Evolutionary conservation across 352 stramenopile species (phyloP).

Genomic region (Pythium myriotylum): DNA sequence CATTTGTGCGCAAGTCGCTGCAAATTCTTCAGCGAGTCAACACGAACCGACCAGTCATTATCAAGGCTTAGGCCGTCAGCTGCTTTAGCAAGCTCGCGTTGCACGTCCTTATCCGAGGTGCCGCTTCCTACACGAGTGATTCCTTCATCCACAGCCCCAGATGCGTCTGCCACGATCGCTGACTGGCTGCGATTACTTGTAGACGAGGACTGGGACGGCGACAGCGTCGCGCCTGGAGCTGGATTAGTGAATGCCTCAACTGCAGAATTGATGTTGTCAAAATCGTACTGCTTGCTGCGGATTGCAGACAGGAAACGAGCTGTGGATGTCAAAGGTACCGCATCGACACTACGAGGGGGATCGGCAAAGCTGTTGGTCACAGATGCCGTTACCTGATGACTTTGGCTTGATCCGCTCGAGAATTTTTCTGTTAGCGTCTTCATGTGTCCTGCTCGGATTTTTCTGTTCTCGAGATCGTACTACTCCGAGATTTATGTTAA

Average conservation of each 20-base stretch:
- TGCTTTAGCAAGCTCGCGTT: slow-evolving; percentile 56
- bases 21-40: slow-evolving; percentile 65
- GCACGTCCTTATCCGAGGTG: slow-evolving; percentile 62
- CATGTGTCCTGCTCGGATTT: slow-evolving; percentile 76
- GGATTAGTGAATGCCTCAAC: slow-evolving; percentile 22
- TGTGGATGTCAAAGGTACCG: slow-evolving; percentile 26
- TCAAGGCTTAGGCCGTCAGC: slow-evolving; percentile 58
- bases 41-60: slow-evolving; percentile 81
- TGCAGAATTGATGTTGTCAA: slow-evolving; percentile 41
- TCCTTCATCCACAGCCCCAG: not conserved
- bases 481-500: slow-evolving; percentile 17
- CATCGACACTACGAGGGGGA: slow-evolving; percentile 4
- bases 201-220: slow-evolving; percentile 47
- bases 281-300: slow-evolving; percentile 39
- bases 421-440: slow-evolving; percentile 73
- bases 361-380: slow-evolving; percentile 5
- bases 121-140: slow-evolving; percentile 10
- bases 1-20: slow-evolving; percentile 60
- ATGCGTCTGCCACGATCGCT: slow-evolving; percentile 12
- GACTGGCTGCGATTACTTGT: slow-evolving; percentile 36
- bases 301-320: slow-evolving; percentile 29
- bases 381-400: not conserved
- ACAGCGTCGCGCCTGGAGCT: slow-evolving; percentile 12
- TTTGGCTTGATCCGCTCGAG: slow-evolving; percentile 6
- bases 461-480: slow-evolving; percentile 71